Percentiles rank a stretch among this genome's conserved stretches.
phyloP scores from a whole-genome alignment of 495 filamentous ascomycete genomes.

The Aspergillus sclerotiicarbonarius region DNA sequence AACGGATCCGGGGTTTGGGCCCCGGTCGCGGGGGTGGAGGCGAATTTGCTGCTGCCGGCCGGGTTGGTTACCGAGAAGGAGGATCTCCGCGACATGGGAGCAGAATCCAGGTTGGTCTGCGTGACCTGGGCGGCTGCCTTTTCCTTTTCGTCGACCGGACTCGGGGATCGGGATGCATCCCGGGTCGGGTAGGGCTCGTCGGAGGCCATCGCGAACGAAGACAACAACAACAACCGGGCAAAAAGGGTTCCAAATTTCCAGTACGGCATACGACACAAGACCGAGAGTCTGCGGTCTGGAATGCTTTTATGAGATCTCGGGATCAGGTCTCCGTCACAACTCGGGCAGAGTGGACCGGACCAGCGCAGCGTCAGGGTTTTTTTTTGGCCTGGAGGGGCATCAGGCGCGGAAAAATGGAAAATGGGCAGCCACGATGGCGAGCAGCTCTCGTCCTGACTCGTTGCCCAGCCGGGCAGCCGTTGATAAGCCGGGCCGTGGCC shows the following conservation, averaged over 20 bases:
- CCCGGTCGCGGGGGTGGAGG: conserved; percentile 17
- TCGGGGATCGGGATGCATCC: neutral
- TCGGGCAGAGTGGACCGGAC: no score
- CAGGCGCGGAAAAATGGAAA: no score
- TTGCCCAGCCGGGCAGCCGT: no score
- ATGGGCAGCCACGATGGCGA: neutral
- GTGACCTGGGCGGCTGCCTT: neutral
- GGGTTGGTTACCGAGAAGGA: conserved; percentile 5
- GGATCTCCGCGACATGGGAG: conserved; percentile 8
- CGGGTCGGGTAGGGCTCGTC: neutral
- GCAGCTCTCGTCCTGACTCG: no score
- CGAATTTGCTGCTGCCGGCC: neutral
- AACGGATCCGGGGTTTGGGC: conserved; percentile 17
- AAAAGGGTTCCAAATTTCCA: no score
- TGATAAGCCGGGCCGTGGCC: neutral
- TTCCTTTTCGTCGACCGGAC: neutral
- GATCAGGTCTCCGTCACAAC: neutral
- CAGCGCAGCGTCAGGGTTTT: no score
- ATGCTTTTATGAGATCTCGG: neutral
- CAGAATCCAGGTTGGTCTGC: conserved; percentile 6
- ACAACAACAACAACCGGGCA: no score
- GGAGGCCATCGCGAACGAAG: neutral
- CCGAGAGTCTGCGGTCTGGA: no score
- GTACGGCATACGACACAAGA: no score
- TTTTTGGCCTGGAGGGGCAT: no score